A percentile compares a stretch with the other conserved stretches of the same genome.
Conservation (phyloP, 345 rosid species). For the Geranium brycei region DNA sequence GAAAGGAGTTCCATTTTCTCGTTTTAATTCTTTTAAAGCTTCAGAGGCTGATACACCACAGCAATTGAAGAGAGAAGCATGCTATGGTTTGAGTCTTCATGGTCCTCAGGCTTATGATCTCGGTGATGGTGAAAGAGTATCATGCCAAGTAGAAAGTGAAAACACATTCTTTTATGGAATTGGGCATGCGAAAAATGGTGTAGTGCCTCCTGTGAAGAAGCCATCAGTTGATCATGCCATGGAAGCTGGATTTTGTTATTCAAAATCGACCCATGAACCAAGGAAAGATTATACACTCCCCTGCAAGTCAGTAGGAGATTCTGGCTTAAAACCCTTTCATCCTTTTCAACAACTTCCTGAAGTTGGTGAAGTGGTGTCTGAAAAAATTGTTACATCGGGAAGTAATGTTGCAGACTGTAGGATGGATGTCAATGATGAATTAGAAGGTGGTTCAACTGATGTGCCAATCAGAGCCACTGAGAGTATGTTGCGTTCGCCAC, state of each 20-base stretch:
- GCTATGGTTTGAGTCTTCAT: slow-evolving; percentile 21
- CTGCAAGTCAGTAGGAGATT: slow-evolving; percentile 15
- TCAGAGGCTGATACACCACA: slow-evolving; percentile 15
- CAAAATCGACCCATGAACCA: slow-evolving; percentile 11
- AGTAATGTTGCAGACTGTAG: slow-evolving; percentile 11
- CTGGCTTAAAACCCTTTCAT: slow-evolving; percentile 14
- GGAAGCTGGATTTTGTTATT: slow-evolving; percentile 12
- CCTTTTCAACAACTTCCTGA: slow-evolving; percentile 17
- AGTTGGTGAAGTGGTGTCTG: slow-evolving; percentile 15
- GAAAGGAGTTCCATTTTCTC: slow-evolving; percentile 34
- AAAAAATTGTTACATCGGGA: slow-evolving; percentile 6
- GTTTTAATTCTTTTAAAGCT: slow-evolving; percentile 20
- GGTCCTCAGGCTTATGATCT: slow-evolving; percentile 15
- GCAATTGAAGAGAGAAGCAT: slow-evolving; percentile 22
- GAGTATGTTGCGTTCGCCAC: slow-evolving; percentile 21
- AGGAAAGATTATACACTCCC: slow-evolving; percentile 11
- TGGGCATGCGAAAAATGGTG: slow-evolving; percentile 9
- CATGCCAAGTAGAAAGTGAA: slow-evolving; percentile 18
- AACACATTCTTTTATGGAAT: slow-evolving; percentile 6
- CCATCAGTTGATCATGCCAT: slow-evolving; percentile 7
- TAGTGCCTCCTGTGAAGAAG: slow-evolving; percentile 13
- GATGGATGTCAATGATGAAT: slow-evolving; percentile 20
- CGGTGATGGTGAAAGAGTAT: slow-evolving; percentile 15
- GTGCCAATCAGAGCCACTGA: slow-evolving; percentile 25
- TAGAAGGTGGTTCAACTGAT: slow-evolving; percentile 24